Evolutionary conservation across 2,329 filamentous ascomycete species (phyloP).

Genomic region (Ophiostoma quercus): DNA sequence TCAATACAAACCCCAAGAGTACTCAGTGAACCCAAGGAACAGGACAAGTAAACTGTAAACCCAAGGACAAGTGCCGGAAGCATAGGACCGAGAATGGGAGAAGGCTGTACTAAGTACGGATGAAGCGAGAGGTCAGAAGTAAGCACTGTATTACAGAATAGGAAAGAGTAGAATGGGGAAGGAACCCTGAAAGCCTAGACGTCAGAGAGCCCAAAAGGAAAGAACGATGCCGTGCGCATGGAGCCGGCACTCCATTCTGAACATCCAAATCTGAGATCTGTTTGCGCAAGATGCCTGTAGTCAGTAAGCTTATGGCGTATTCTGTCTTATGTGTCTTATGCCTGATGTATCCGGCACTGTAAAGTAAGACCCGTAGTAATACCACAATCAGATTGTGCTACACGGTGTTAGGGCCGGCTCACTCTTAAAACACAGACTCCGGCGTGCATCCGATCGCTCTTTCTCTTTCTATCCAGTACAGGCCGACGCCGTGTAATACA

Average conservation of each 20-base stretch:
- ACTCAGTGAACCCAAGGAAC: not conserved
- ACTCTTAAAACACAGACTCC: not conserved
- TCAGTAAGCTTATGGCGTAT: not conserved
- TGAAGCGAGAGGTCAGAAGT: not conserved
- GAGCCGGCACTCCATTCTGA: not conserved
- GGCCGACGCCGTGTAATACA: not conserved
- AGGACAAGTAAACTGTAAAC: too few relatives aligned
- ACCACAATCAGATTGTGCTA: not conserved
- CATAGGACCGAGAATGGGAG: slow-evolving; percentile 3
- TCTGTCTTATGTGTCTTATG: too few relatives aligned
- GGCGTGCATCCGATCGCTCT: not conserved
- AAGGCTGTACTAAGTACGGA: not conserved
- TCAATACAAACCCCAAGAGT: too few relatives aligned
- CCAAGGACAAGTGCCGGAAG: not conserved
- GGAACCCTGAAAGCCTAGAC: not conserved
- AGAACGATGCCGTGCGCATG: not conserved
- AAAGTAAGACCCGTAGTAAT: not conserved
- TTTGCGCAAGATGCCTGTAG: not conserved
- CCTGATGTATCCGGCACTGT: not conserved
- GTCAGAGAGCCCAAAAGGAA: not conserved
- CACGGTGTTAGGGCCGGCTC: not conserved
- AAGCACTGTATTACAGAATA: not conserved
- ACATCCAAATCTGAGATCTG: not conserved
- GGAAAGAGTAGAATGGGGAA: not conserved
- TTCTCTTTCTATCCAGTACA: not conserved